Evolutionary conservation across 805 yeast species (phyloP), one percentile per base, ranked within the genome.

Genomic region (Wickerhamiella spandovensis): DNA sequence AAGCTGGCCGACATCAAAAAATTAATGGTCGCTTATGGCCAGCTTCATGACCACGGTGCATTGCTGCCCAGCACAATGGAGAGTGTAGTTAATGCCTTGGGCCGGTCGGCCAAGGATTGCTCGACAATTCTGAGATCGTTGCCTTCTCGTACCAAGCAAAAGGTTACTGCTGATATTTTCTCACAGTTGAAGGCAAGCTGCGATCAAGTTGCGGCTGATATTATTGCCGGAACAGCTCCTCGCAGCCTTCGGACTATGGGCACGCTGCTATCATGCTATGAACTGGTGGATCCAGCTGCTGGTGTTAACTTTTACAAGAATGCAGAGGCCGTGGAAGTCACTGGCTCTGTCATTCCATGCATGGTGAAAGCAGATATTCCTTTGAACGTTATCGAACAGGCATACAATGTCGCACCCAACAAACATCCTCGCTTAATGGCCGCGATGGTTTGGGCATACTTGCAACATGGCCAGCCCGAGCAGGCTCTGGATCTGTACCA

Each of bases 281-380:
- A 58, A 46, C 45, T 46, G 12, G 51, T 58, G 2, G 55, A 50
- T 17, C 63, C 63, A 1, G 37, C 23, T 2, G 51, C 54, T 15
- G 63, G 61, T 13, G 52, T 54, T 17, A 48, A 21, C 1, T 47
- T 57, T 8, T 57, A 39, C 49, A 15, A 38, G 5, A 35, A 48
- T 15, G 43, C 53, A 9, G 44, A 46, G 5, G 42, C 23, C 5
- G 30, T 41, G 12, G 48, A 43, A 2, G 50, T 44, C 7, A 49
- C 51, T 13, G 58, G 54, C 23, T 46, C 58, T 7, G 61, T 51
- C 3, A 56, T 59, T 13, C 56, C 56, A n/a, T 57, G 61, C 35
- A 43, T 59, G 53, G 51, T 56, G 15, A 52, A 56, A 32, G 45
- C 59, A 1, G 38, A 46, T 7, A 47, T 44, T 15, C 48, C 61